phyloP scores from a whole-genome alignment of 2,329 filamentous ascomycete genomes.

The Aspergillus brunneoviolaceus region DNA sequence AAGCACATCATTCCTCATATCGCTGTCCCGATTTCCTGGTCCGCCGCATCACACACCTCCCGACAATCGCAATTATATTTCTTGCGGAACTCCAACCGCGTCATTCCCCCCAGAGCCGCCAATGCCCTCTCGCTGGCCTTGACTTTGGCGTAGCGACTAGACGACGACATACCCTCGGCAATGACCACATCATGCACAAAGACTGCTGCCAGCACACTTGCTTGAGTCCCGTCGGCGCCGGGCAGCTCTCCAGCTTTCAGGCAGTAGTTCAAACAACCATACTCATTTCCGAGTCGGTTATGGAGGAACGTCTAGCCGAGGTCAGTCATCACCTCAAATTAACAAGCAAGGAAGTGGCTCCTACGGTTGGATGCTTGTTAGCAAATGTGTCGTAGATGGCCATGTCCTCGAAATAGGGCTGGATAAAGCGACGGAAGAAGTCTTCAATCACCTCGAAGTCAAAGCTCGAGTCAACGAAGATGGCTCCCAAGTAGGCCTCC shows the following conservation, averaged over 20 bases:
- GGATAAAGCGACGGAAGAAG: slow-evolving; percentile 76
- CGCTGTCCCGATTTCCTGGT: slow-evolving; percentile 29
- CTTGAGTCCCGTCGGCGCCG: slow-evolving; percentile 45
- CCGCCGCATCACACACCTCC: slow-evolving; percentile 12
- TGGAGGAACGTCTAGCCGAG: slow-evolving; percentile 60
- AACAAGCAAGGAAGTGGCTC: neutral
- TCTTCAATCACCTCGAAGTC: slow-evolving; percentile 68
- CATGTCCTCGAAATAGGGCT: slow-evolving; percentile 82
- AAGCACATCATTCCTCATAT: slow-evolving; percentile 22
- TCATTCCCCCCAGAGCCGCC: slow-evolving; percentile 49
- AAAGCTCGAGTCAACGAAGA: slow-evolving; percentile 87
- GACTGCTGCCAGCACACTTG: slow-evolving; percentile 65
- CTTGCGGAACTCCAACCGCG: slow-evolving; percentile 58
- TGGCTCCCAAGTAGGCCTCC: slow-evolving; percentile 83
- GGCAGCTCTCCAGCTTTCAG: slow-evolving; percentile 49
- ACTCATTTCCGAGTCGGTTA: slow-evolving; percentile 61
- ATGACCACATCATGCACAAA: slow-evolving; percentile 72
- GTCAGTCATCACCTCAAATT: slow-evolving; percentile 3
- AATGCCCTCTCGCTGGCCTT: slow-evolving; percentile 46
- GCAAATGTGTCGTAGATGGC: slow-evolving; percentile 82
- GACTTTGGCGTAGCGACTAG: slow-evolving; percentile 71
- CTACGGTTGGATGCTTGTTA: slow-evolving; percentile 74
- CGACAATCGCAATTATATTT: slow-evolving; percentile 65
- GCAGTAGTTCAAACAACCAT: slow-evolving; percentile 63
- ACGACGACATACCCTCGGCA: slow-evolving; percentile 61